Evolutionary conservation across 805 yeast genomes (phyloP).

Genomic region (Spathaspora boniae): DNA sequence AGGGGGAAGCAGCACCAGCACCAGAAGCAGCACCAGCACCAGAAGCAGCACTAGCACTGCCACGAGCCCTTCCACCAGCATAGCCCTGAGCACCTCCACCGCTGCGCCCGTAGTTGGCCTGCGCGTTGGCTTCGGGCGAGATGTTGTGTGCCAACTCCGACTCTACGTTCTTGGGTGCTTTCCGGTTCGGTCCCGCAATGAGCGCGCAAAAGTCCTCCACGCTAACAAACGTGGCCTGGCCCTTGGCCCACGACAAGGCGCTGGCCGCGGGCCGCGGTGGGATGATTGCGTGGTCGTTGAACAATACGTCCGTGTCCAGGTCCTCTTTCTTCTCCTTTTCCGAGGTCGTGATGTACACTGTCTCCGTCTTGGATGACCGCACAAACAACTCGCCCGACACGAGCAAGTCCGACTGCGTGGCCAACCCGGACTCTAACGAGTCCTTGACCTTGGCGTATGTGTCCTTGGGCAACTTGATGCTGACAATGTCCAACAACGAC

Average conservation of each 20-base stretch:
- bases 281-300: conserved; percentile 61
- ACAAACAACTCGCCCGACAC: conserved; percentile 57
- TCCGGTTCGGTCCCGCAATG: conserved; percentile 74
- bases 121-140: conserved; percentile 42
- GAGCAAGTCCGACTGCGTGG: conserved; percentile 28
- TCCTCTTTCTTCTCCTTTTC: conserved; percentile 18
- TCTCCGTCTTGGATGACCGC: conserved; percentile 51
- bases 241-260: conserved; percentile 83
- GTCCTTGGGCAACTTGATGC: conserved; percentile 36
- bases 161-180: conserved; percentile 54
- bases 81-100: too few species aligned
- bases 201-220: conserved; percentile 59
- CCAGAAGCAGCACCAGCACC: conserved; percentile 13
- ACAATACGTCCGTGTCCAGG: conserved; percentile 52
- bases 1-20: conserved; percentile 28
- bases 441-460: conserved; percentile 19
- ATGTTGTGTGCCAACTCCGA: conserved; percentile 49
- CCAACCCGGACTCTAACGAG: conserved; percentile 18
- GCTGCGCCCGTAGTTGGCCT: conserved; percentile 26
- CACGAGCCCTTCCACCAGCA: too few species aligned
- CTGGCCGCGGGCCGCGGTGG: conserved; percentile 81
- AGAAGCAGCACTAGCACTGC: conserved; percentile 13
- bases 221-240: conserved; percentile 56
- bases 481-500: conserved; percentile 55
- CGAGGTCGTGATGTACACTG: conserved; percentile 20